Evolutionary conservation across 1,139 yeast genomes (phyloP).

Genomic region (Pichia sp.): DNA sequence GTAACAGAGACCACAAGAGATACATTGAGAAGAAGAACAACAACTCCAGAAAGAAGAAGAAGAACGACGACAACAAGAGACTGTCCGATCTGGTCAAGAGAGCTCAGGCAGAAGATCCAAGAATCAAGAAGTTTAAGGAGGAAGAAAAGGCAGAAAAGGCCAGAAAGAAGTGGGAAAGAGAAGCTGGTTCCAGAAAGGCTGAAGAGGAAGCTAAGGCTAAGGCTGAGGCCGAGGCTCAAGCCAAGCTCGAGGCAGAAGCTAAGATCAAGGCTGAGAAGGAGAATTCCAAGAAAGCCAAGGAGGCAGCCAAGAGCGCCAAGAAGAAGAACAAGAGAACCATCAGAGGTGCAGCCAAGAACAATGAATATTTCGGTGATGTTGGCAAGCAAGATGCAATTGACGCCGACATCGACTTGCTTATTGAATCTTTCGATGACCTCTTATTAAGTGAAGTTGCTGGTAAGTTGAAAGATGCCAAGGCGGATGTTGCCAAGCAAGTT

Average conservation of each 20-base stretch:
- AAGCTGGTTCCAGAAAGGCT: conserved; percentile 94
- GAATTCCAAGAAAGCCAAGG: conserved; percentile 83
- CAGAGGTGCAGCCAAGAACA: conserved; percentile 80
- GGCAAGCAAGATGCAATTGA: conserved; percentile 64
- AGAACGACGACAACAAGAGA: conserved; percentile 95
- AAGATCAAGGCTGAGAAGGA: conserved; percentile 58
- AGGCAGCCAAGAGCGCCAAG: conserved; percentile 94
- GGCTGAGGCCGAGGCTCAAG: conserved; percentile 83
- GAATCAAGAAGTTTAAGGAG: conserved; percentile 89
- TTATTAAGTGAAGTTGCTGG: conserved; percentile 68
- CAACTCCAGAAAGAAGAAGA: conserved; percentile 94
- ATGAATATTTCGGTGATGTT: conserved; percentile 78
- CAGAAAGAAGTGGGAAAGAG: conserved; percentile 94
- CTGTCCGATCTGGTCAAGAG: conserved; percentile 82
- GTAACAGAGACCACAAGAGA: conserved; percentile 99
- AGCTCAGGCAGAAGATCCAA: conserved; percentile 87
- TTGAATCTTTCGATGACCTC: conserved; percentile 75
- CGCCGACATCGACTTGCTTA: conserved; percentile 71
- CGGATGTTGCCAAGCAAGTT: conserved; percentile 42
- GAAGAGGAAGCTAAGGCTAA: conserved; percentile 82
- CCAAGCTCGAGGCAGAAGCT: conserved; percentile 71
- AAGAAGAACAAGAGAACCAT: conserved; percentile 96
- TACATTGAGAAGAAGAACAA: conserved; percentile 95
- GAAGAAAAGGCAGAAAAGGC: conserved; percentile 94
- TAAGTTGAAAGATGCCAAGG: conserved; percentile 43